A percentile compares a stretch with the other conserved stretches of the same genome.
Evolutionary conservation across 2,329 filamentous ascomycete species (phyloP).

Genomic region (Juglanconis sp.): DNA sequence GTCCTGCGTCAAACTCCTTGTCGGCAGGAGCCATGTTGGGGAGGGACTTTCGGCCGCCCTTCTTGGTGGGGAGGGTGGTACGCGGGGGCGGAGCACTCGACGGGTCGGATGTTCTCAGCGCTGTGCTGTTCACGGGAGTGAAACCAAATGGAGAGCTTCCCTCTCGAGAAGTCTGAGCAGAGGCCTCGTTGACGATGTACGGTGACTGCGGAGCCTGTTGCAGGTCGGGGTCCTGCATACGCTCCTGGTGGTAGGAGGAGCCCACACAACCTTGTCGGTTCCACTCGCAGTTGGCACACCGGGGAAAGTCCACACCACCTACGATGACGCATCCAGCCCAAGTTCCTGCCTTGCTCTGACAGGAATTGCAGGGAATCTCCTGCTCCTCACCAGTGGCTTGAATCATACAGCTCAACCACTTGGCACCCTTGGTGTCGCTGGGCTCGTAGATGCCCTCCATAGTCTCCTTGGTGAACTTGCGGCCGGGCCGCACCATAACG

Average conservation of each 20-base stretch:
- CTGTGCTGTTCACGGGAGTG: conserved; percentile 22
- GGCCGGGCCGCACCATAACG: conserved; percentile 39
- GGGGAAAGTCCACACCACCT: conserved; percentile 38
- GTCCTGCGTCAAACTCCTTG: conserved; percentile 5
- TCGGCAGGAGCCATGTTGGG: conserved; percentile 11
- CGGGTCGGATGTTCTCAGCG: neutral
- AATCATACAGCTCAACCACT: conserved; percentile 48
- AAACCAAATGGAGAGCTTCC: conserved; percentile 19
- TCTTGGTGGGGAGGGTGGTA: conserved; percentile 14
- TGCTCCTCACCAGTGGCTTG: conserved; percentile 46
- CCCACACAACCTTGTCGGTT: conserved; percentile 29
- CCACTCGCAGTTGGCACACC: conserved; percentile 53
- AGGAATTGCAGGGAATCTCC: conserved; percentile 37
- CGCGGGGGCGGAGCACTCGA: conserved; percentile 11
- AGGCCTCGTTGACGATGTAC: neutral
- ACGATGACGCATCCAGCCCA: conserved; percentile 45
- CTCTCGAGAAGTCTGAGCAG: conserved; percentile 6
- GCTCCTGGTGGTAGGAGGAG: conserved; percentile 16
- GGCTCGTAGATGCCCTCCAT: conserved; percentile 40
- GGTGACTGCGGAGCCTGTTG: conserved; percentile 5
- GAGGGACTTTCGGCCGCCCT: conserved; percentile 12
- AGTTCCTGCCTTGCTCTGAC: conserved; percentile 39
- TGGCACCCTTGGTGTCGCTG: conserved; percentile 39
- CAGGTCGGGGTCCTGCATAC: conserved; percentile 5
- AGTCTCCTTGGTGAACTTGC: conserved; percentile 38